Evolutionary conservation across 1,284 basidiomycete genomes (phyloP), one percentile per base, ranked within the genome.

Genomic region (Cutaneotrichosporon mucoides): DNA sequence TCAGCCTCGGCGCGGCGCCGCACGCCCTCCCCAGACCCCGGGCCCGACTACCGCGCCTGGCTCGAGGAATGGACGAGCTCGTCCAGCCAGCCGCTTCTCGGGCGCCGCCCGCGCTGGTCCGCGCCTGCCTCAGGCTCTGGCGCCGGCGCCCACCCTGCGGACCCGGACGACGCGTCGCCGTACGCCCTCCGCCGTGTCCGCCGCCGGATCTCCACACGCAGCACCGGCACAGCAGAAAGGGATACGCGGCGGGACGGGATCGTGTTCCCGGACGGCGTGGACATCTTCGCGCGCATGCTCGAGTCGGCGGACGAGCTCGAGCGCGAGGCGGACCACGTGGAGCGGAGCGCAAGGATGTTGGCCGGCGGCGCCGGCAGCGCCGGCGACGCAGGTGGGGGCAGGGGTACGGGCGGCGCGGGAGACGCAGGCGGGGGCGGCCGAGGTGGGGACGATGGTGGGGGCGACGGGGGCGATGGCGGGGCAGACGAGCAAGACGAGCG

Each of bases 221-320:
- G 9, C 38, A 15, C 48, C 4, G 35, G 38, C 33, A 4, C 15
- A 49, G 5, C 42, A 15, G 9, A 12, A 43, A 13, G 61, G 38
- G 62, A 63, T 35, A 63, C 56, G 40, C 55, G 62, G 33, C 58
- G 62, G 12, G 62, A 63, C 53, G 62, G 58, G 7, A 38, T 63
- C 13, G 53, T 63, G 13, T 60, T 63, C 24, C 58, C 61, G 15
- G 60, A 61, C 11, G 24, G 38, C 6, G 36, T 51, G 12, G 49
- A 51, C 12, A 40, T 51, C 24, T 24, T 24, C 12, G 38, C 38
- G 38, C 38, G 38, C 9, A 40, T 40, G 38, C 38, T 40, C 38
- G 38, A 40, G 38, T 61, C 48, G 55, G 34, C 40, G 13, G 59
- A 47, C 16, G 35, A 15, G n/a, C n/a, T 55, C 38, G 57, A 54